These are phyloP conservation scores for Spathaspora passalidarum DNA, from an alignment of 805 yeast genomes.

Conservation along the genomic window DNA sequence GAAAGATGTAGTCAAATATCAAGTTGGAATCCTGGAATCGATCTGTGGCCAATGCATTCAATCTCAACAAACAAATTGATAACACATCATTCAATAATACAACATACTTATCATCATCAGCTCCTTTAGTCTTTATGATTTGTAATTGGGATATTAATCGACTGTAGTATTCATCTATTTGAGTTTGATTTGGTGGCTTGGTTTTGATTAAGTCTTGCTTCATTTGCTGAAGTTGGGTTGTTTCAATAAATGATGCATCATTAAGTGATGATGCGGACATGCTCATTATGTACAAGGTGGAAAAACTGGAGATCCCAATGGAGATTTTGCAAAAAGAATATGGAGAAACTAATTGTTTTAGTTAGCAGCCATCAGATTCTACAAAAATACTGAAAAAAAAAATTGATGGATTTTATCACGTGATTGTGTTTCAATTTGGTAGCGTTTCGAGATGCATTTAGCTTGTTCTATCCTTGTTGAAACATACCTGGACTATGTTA, in stretches of 20 bases:
- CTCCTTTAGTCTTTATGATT: neutral
- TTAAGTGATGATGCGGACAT: neutral
- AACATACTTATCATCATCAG: slow-evolving; percentile 4
- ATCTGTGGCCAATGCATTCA: neutral
- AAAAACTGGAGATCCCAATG: neutral
- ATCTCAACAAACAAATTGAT: slow-evolving; percentile 62
- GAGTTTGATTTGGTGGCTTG: slow-evolving; percentile 1
- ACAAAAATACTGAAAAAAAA: neutral
- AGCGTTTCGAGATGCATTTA: no score
- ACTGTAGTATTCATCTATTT: neutral
- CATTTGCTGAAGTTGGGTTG: neutral
- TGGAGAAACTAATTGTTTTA: no score
- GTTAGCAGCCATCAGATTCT: neutral
- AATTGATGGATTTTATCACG: neutral
- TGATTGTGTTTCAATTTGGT: neutral
- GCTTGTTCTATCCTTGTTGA: no score
- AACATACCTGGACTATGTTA: no score
- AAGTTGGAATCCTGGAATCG: neutral
- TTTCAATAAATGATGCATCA: neutral
- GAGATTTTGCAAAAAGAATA: no score
- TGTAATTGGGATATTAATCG: slow-evolving; percentile 1
- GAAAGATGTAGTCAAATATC: slow-evolving; percentile 52
- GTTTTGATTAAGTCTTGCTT: slow-evolving; percentile 7
- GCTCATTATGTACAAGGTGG: neutral
- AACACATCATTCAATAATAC: slow-evolving; percentile 56